Conservation (phyloP, 2,329 filamentous ascomycete genomes). For the Arthroderma sp. region DNA sequence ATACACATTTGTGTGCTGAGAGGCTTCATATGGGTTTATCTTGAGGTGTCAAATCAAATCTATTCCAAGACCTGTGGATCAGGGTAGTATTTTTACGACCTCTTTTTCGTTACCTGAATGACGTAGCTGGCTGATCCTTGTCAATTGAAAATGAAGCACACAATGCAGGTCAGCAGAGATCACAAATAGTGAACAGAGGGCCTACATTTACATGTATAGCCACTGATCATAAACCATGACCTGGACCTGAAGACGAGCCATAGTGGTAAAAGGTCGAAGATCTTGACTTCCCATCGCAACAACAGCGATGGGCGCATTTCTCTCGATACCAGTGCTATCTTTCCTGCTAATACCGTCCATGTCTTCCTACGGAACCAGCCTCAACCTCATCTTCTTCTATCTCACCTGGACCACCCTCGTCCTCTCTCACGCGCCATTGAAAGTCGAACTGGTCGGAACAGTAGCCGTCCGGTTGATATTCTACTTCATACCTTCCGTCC, state of each 20-base stretch:
- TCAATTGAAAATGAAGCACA: not conserved
- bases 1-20: not conserved
- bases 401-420: slow-evolving; percentile 80
- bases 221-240: no score
- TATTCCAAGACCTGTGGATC: not conserved
- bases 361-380: slow-evolving; percentile 60
- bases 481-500: slow-evolving; percentile 59
- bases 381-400: slow-evolving; percentile 82
- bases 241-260: not conserved
- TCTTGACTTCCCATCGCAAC: not conserved
- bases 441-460: slow-evolving; percentile 62
- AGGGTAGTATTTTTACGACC: not conserved
- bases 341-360: slow-evolving; percentile 51
- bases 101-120: not conserved
- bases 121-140: not conserved
- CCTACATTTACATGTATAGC: not conserved
- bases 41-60: not conserved
- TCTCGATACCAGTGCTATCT: slow-evolving; percentile 61
- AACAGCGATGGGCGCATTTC: slow-evolving; percentile 47
- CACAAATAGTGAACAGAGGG: not conserved
- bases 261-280: not conserved
- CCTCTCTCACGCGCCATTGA: slow-evolving; percentile 60
- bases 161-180: not conserved
- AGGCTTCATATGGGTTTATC: no score
- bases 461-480: slow-evolving; percentile 55